Evolutionary conservation across 768 basidiomycete species (phyloP).

Genomic region (Boletus sp.): DNA sequence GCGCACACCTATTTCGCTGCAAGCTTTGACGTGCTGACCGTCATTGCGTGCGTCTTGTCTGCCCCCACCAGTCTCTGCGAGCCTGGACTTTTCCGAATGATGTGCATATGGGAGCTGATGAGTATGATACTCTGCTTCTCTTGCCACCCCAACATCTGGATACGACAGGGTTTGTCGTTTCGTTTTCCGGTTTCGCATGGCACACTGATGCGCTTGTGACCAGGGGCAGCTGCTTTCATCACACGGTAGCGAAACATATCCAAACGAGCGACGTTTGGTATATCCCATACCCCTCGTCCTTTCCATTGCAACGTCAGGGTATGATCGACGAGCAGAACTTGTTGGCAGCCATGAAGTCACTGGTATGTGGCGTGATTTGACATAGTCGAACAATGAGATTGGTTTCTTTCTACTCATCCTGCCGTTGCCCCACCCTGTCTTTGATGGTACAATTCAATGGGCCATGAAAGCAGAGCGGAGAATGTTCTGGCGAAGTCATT

Average conservation of each 20-base stretch:
- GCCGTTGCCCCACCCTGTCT: constrained; percentile 65
- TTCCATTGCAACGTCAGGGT: constrained; percentile 78
- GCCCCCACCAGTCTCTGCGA: constrained; percentile 88
- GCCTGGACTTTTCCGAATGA: constrained; percentile 86
- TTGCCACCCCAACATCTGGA: constrained; percentile 95
- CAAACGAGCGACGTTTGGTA: constrained; percentile 94
- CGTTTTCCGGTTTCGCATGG: neutral
- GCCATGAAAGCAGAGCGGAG: constrained; percentile 82
- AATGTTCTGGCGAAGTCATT: constrained; percentile 70
- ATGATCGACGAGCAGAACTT: constrained; percentile 73
- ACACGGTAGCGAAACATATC: constrained; percentile 82
- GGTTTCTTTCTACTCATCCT: constrained; percentile 36
- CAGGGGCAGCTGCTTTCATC: constrained; percentile 87
- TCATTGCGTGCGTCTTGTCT: constrained; percentile 86
- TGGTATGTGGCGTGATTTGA: constrained; percentile 49
- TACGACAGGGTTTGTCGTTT: constrained; percentile 70
- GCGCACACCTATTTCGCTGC: neutral
- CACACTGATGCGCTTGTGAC: constrained; percentile 4
- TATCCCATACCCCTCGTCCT: constrained; percentile 88
- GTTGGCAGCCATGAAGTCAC: constrained; percentile 72
- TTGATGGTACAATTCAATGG: constrained; percentile 86
- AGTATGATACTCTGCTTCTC: constrained; percentile 83
- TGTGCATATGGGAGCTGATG: constrained; percentile 97
- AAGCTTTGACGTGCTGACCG: constrained; percentile 4
- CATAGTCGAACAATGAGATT: neutral